Percentiles rank a stretch among this genome's conserved stretches.
Conservation (phyloP, 176 grass and related monocot species). For the Oryza nivara region DNA sequence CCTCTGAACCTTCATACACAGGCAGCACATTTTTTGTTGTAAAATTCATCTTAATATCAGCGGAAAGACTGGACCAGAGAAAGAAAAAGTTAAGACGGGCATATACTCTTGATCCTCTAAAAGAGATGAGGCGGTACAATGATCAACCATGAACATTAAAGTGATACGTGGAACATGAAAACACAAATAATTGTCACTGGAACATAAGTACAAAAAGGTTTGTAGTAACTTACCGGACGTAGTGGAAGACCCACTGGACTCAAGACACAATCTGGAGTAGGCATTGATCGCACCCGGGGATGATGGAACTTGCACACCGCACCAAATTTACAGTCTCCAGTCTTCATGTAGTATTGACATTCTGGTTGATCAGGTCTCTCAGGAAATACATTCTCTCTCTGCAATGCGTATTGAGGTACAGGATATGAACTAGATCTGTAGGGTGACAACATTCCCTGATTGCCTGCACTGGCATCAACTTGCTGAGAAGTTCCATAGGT, state of each 20-base stretch:
- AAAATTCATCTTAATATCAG: not conserved
- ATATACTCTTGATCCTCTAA: not conserved
- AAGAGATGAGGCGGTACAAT: not conserved
- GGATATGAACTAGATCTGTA: slow-evolving; percentile 61
- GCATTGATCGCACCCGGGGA: slow-evolving; percentile 73
- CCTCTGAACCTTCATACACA: not conserved
- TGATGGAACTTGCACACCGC: slow-evolving; percentile 97
- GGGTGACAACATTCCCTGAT: slow-evolving; percentile 62
- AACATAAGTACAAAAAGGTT: slow-evolving; percentile 13
- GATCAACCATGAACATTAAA: not conserved
- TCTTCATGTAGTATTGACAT: slow-evolving; percentile 99
- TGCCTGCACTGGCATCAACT: slow-evolving; percentile 63
- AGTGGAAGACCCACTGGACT: slow-evolving; percentile 95
- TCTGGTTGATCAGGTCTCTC: slow-evolving; percentile 97
- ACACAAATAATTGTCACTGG: slow-evolving; percentile 9
- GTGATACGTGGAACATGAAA: not conserved
- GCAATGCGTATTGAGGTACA: slow-evolving; percentile 65
- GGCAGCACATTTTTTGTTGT: not conserved
- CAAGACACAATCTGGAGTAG: slow-evolving; percentile 82
- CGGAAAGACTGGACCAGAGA: not conserved
- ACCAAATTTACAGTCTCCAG: slow-evolving; percentile 98
- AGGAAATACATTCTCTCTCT: slow-evolving; percentile 89
- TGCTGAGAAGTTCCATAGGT: slow-evolving; percentile 74
- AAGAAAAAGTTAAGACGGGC: not conserved
- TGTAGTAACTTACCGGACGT: slow-evolving; percentile 66